These are phyloP conservation scores for Cyberlindnera americana DNA, from an alignment of 805 yeast species.

Conservation along the genomic window DNA sequence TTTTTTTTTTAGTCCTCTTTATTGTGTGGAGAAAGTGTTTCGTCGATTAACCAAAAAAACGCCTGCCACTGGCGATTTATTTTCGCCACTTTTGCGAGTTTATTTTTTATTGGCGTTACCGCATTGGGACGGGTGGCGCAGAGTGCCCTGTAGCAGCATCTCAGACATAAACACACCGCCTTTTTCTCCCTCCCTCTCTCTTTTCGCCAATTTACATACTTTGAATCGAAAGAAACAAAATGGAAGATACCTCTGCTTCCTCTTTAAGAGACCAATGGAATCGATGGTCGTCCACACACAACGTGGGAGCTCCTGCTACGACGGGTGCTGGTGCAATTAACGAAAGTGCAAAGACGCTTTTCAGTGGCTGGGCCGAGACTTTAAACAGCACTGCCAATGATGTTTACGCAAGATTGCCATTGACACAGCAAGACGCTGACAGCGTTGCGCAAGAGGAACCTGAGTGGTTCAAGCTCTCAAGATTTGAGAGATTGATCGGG, in stretches of 20 bases:
- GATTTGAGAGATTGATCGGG: conserved; percentile 77
- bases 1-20: no score
- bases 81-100: no score
- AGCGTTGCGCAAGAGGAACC: conserved; percentile 54
- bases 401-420: conserved; percentile 63
- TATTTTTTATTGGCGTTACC: no score
- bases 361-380: conserved; percentile 37
- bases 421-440: conserved; percentile 49
- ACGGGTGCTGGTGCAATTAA: conserved; percentile 22
- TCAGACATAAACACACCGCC: no score
- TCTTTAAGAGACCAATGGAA: conserved; percentile 37
- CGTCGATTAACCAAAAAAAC: no score
- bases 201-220: no score
- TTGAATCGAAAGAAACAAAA: not conserved
- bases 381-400: conserved; percentile 43
- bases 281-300: conserved; percentile 35
- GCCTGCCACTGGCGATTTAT: no score
- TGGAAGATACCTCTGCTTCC: conserved; percentile 21
- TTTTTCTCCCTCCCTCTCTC: no score
- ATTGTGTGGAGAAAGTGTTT: no score
- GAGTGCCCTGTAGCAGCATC: no score
- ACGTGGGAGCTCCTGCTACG: conserved; percentile 10
- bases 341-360: conserved; percentile 35
- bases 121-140: no score
- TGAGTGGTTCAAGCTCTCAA: conserved; percentile 66